Evolutionary conservation across 208 protist genomes (phyloP).

Genomic region (Trypanosoma cruzi): DNA sequence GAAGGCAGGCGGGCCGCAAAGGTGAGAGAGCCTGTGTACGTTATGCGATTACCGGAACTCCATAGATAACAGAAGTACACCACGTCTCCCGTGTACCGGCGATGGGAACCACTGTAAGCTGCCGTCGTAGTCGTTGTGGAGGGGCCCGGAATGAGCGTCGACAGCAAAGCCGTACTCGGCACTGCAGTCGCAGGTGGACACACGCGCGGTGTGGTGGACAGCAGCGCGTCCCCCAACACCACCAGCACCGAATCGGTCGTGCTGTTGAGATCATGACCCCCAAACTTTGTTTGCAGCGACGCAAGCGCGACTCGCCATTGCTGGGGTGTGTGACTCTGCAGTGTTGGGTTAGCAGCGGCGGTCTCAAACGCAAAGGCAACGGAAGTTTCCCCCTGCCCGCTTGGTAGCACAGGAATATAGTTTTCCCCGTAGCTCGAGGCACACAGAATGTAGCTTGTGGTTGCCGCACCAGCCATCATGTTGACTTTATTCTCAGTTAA

Average conservation of each 20-base stretch:
- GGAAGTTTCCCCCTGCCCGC: constrained; percentile 28
- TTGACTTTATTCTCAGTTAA: constrained; percentile 25
- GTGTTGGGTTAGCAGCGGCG: constrained; percentile 34
- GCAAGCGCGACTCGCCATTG: constrained; percentile 73
- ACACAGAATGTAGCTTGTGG: constrained; percentile 68
- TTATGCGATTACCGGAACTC: constrained; percentile 38
- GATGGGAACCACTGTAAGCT: constrained; percentile 53
- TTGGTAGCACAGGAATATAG: constrained; percentile 70
- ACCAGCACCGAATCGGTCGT: constrained; percentile 53
- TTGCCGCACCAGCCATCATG: constrained; percentile 31
- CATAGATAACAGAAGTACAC: constrained; percentile 85
- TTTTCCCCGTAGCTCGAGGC: constrained; percentile 29
- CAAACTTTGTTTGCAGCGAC: constrained; percentile 54
- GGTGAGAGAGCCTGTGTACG: constrained; percentile 53
- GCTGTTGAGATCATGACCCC: constrained; percentile 47
- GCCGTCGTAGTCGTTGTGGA: constrained; percentile 30
- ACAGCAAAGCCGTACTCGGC: constrained; percentile 33
- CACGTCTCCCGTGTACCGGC: constrained; percentile 30
- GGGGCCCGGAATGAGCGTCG: constrained; percentile 31
- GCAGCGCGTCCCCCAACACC: constrained; percentile 34
- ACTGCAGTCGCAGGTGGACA: constrained; percentile 46
- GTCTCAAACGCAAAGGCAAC: constrained; percentile 55
- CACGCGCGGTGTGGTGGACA: constrained; percentile 36
- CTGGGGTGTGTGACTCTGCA: constrained; percentile 34
- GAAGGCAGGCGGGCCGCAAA: constrained; percentile 50